Evolutionary conservation across 306 rosid genomes (phyloP).

Genomic region (Potentilla sterilis): DNA sequence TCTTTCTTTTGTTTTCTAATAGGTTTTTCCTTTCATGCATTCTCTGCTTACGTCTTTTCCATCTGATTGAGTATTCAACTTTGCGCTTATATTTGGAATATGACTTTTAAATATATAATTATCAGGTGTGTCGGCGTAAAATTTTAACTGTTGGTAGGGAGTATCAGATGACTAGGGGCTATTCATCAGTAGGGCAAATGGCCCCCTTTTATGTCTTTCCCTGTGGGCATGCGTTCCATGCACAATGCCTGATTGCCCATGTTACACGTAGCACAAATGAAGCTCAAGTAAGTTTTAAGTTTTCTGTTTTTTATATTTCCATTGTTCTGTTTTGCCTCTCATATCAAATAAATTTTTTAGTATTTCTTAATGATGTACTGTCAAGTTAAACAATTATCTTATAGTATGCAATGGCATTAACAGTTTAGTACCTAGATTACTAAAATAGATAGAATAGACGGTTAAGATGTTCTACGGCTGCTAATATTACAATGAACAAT

Average conservation of each 20-base stretch:
- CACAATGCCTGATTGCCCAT: conserved; percentile 83
- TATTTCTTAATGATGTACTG: not conserved
- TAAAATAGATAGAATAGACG: not conserved
- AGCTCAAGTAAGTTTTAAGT: conserved; percentile 56
- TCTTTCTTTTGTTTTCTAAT: not conserved
- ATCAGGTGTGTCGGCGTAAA: conserved; percentile 76
- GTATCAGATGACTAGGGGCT: conserved; percentile 62
- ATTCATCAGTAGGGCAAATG: conserved; percentile 77
- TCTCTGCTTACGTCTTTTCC: not conserved
- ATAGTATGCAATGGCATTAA: not conserved
- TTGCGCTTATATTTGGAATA: conserved; percentile 16
- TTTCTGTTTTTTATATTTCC: not conserved
- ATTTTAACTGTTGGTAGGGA: conserved; percentile 76
- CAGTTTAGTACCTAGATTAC: not conserved
- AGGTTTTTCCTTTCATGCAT: not conserved
- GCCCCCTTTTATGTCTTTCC: conserved; percentile 97
- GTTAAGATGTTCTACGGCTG: not conserved
- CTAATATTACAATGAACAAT: not conserved
- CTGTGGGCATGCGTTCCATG: conserved; percentile 91
- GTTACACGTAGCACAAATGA: conserved; percentile 83
- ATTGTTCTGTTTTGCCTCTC: not conserved
- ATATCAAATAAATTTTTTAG: not conserved
- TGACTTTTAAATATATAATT: conserved; percentile 32
- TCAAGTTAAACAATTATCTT: not conserved
- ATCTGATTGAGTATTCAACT: conserved; percentile 5